Base-by-base conservation (phyloP, 139 green algal genomes). In the Tetradesmus obliquus region DNA sequence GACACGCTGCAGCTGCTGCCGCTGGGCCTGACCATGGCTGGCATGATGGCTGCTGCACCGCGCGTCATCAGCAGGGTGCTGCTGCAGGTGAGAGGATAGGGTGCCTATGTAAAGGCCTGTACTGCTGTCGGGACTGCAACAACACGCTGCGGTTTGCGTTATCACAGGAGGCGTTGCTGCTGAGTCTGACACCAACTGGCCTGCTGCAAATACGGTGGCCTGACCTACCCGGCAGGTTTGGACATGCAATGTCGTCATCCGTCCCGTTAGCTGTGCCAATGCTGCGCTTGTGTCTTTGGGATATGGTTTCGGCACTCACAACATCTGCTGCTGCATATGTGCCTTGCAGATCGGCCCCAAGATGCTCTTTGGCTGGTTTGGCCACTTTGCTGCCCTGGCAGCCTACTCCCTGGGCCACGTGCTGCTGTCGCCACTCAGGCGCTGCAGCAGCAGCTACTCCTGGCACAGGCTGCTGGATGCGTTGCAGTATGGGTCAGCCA, bases 41-140 rank as follows among this genome's bases (percentile, higher is more conserved):
- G 93, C 82, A 96, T 96, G 94, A 95, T 96, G 93, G 4, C 93
- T 2, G 57, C 71, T 0, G 93, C 94, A 62, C 94, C 94, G 0
- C 12, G 94, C 10, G 89, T 90, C 15, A 92, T 96, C 66, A 86
- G 12, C 51, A 74, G 87, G n/a, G 74, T 91, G 53, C 51, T 86
- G n/a, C 32, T 24, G 71, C 87, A 91, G 87, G 87, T 86, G 32
- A 84, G 87, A 2, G 22, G 22, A 45, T 45, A 45, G 32, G 32
- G 15, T 60, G 19, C 6, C 6, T 57, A 45, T 45, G 32, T 45
- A 45, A 45, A 45, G 32, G 32, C 32, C 32, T 45, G 32, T 45
- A 45, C 32, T 45, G 32, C 32, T 45, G 32, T 45, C 32, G 32
- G 32, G 32, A 45, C 32, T 0, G 32, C 32, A 45, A 45, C 32